Evolutionary conservation across 495 filamentous ascomycete genomes (phyloP), one percentile per base, ranked within the genome.

Genomic region (Penicillium soppii): DNA sequence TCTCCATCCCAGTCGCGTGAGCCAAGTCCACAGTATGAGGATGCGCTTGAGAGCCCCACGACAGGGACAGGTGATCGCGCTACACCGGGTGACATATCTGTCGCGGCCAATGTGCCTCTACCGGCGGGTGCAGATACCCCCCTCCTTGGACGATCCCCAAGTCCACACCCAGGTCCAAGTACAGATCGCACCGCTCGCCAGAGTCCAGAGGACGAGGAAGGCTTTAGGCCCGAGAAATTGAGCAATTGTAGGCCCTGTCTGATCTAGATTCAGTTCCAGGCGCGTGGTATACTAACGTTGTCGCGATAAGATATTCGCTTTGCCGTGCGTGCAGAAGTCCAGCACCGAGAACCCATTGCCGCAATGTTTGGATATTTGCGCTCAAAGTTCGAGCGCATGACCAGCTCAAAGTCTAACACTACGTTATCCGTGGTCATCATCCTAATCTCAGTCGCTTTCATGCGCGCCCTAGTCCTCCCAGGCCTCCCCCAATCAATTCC

Each of bases 261-360:
- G 54, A 50, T 32, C 38, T 35, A 27, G 36, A 62, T 49, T 53
- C 53, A 54, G 44, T 54, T 45, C 54, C 53, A 63, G 59, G 60
- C 45, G 61, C 54, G 56, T 12, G 63, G 61, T 59, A 65, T 57
- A 68, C 69, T 74, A 70, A 75, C 59, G 46, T 47, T 61, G 41
- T 61, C 56, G 56, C 42, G 43, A 58, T 57, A 66, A 95, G 91
- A 92, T 69, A 86, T 96, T 53, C 89, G 91, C 52, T 92, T 96
- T 59, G 85, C 88, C 27, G 73, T 92, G 36, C 80, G 88, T 50
- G 88, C 90, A 54, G 91, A 96, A 72, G 88, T 95, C 17, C 87
- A 90, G 56, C 90, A 95, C 59, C 81, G 88, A 25, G 90, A 95
- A 64, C 89, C 89, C 23, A 86, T 95, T 54, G 88, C 92, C 57